phyloP scores from a whole-genome alignment of 331 rosid genomes.

The Cydonia oblonga region DNA sequence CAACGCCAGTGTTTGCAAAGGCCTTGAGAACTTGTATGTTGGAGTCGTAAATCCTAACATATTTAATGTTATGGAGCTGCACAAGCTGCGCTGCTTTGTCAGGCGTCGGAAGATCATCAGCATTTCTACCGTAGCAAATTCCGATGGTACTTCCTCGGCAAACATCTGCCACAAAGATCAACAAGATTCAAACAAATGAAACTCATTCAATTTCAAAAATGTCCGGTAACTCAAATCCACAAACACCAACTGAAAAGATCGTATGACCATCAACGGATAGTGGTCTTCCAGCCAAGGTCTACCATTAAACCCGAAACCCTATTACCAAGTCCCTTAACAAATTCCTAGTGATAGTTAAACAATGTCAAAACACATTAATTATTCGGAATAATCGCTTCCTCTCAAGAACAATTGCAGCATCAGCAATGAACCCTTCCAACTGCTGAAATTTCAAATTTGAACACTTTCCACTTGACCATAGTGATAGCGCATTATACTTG shows the following conservation, averaged over 20 bases:
- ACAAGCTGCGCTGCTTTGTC: conserved; percentile 85
- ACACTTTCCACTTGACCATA: background rate
- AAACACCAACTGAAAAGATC: background rate
- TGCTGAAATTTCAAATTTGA: background rate
- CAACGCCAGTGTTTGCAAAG: conserved; percentile 81
- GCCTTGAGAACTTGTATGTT: conserved; percentile 85
- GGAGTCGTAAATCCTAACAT: conserved; percentile 74
- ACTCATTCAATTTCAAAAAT: background rate
- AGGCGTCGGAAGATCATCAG: conserved; percentile 94
- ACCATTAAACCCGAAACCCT: background rate
- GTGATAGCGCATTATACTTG: background rate
- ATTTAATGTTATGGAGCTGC: conserved; percentile 71
- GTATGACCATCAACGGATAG: background rate
- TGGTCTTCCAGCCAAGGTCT: background rate
- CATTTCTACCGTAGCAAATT: conserved; percentile 91
- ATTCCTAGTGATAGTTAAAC: background rate
- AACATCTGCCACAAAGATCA: conserved; percentile 29
- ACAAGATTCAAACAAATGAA: background rate
- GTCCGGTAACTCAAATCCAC: background rate
- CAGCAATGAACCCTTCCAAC: background rate
- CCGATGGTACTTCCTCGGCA: conserved; percentile 79
- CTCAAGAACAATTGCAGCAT: background rate
- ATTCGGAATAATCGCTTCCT: background rate
- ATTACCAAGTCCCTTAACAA: background rate
- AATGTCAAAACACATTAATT: background rate